Conservation (phyloP, 805 yeast species). For the Cyberlindnera amylophila region DNA sequence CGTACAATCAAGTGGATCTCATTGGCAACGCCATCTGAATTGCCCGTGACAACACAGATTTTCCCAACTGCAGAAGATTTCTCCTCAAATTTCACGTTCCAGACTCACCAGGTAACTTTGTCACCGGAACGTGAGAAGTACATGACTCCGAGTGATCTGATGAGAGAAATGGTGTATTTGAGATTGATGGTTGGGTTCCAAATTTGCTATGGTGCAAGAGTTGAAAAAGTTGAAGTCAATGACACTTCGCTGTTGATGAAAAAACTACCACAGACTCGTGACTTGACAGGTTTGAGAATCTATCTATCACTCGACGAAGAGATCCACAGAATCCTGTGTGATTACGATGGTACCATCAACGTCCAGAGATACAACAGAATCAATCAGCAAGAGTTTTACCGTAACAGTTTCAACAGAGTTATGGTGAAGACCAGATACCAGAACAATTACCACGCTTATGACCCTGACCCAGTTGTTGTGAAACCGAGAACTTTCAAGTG, state of each 20-base stretch:
- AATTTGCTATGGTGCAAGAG: constrained; percentile 71
- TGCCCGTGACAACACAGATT: constrained; percentile 76
- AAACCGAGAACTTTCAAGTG: constrained; percentile 65
- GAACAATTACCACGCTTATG: constrained; percentile 54
- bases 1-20: constrained; percentile 88
- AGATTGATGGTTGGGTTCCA: constrained; percentile 88
- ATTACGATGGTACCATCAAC: constrained; percentile 64
- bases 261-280: constrained; percentile 43
- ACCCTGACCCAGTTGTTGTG: constrained; percentile 50
- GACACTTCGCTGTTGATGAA: constrained; percentile 54
- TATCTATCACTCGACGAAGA: constrained; percentile 79
- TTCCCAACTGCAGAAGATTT: constrained; percentile 73
- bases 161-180: constrained; percentile 84
- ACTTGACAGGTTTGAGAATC: constrained; percentile 55
- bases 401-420: constrained; percentile 42
- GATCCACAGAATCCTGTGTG: constrained; percentile 78
- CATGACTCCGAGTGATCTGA: constrained; percentile 53
- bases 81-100: constrained; percentile 68
- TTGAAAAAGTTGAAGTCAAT: constrained; percentile 56
- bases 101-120: constrained; percentile 75
- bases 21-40: constrained; percentile 85
- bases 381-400: constrained; percentile 29
- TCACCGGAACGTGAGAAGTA: constrained; percentile 53
- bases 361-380: constrained; percentile 68
- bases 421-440: constrained; percentile 78